These are phyloP conservation scores for Fusarium sp. DNA, from an alignment of 2,329 filamentous ascomycete genomes.

Conservation along the genomic window DNA sequence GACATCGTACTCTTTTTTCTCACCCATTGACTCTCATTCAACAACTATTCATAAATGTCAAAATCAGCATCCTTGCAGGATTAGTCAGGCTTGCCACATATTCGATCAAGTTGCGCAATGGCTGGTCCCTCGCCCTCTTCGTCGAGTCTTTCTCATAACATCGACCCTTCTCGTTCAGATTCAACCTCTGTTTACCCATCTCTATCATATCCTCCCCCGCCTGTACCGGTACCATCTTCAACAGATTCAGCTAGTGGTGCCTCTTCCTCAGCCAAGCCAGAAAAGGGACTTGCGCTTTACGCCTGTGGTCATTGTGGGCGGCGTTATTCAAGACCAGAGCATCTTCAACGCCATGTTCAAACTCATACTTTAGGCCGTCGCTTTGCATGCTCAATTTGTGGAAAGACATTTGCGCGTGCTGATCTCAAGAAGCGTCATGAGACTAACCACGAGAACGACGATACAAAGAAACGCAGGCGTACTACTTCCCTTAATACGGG, in stretches of 20 bases:
- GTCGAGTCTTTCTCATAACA: conserved; percentile 48
- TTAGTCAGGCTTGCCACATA: conserved; percentile 5
- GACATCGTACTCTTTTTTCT: neutral
- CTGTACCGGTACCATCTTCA: conserved; percentile 16
- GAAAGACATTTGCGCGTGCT: conserved; percentile 66
- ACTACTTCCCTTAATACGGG: conserved; percentile 60
- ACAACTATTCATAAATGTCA: conserved; percentile 2
- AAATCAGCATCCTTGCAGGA: conserved; percentile 41
- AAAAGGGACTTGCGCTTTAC: conserved; percentile 55
- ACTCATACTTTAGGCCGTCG: conserved; percentile 64
- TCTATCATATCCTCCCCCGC: conserved; percentile 34
- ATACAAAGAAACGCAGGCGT: conserved; percentile 61
- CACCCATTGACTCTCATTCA: neutral
- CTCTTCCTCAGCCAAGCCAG: conserved; percentile 32
- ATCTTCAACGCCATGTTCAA: conserved; percentile 65
- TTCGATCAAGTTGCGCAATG: conserved; percentile 44
- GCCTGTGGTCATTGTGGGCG: conserved; percentile 65
- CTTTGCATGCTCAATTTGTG: conserved; percentile 63
- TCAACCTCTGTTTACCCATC: conserved; percentile 29
- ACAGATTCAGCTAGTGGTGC: neutral
- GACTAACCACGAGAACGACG: conserved; percentile 63
- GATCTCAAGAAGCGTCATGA: conserved; percentile 66
- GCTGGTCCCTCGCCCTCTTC: conserved; percentile 48
- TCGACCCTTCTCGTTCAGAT: conserved; percentile 47
- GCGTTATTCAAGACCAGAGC: conserved; percentile 66